phyloP scores from a whole-genome alignment of 176 grass and related monocot species.

The Carex myosuroides region DNA sequence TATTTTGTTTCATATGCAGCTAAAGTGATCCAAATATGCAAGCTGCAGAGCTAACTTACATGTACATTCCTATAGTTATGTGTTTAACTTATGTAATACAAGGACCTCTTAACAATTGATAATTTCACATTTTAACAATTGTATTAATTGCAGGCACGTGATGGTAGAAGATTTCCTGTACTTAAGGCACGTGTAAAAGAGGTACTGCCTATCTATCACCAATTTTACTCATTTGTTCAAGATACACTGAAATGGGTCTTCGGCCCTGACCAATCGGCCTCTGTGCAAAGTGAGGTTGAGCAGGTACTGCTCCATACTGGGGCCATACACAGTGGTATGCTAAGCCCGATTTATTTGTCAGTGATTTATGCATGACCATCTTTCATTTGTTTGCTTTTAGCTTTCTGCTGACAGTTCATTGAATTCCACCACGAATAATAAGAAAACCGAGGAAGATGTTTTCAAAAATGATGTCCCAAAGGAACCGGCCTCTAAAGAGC shows the following conservation, averaged over 20 bases:
- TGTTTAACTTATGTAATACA: not conserved
- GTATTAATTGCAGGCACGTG: conserved; percentile 22
- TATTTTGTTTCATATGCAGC: not conserved
- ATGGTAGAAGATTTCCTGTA: conserved; percentile 21
- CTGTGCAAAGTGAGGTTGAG: not conserved
- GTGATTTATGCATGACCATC: not conserved
- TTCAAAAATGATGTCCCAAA: conserved; percentile 14
- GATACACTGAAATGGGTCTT: not conserved
- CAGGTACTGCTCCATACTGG: conserved; percentile 14
- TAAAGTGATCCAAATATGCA: not conserved
- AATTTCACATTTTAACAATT: conserved; percentile 5
- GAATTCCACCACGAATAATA: conserved; percentile 25
- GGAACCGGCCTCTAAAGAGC: conserved; percentile 17
- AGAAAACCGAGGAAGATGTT: conserved; percentile 13
- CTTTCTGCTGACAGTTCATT: conserved; percentile 25
- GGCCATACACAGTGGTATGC: not conserved
- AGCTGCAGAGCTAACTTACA: not conserved
- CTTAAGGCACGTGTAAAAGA: conserved; percentile 29
- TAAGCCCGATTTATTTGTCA: not conserved
- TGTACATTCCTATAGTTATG: not conserved
- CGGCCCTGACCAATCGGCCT: not conserved
- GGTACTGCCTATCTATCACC: conserved; percentile 17
- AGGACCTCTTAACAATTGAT: not conserved
- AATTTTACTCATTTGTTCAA: conserved; percentile 15
- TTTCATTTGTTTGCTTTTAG: conserved; percentile 18